Conservation (phyloP, 139 green algal species). For the Diplosphaera chodatii region DNA sequence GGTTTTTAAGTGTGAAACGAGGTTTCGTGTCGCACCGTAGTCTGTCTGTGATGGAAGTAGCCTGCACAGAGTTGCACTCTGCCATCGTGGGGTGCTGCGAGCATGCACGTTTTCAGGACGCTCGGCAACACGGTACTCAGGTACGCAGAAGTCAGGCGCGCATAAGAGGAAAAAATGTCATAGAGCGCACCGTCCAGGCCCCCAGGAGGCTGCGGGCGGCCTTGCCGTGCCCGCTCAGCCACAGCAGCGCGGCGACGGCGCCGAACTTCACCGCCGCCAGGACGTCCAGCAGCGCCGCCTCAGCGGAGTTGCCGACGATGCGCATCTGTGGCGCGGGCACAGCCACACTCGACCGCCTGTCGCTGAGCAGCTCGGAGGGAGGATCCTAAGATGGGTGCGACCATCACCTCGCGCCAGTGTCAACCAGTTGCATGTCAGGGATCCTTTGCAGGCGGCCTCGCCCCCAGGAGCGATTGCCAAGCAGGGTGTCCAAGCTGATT, state of each 20-base stretch:
- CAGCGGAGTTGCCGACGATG: neutral
- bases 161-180: neutral
- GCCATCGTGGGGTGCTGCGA: no score
- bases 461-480: no score
- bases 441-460: no score
- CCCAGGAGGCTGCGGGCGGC: neutral
- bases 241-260: neutral
- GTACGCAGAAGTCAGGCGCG: neutral
- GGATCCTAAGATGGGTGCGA: no score
- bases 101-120: neutral
- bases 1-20: neutral
- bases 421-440: no score
- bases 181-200: neutral
- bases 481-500: no score
- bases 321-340: neutral
- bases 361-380: neutral
- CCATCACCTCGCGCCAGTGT: no score
- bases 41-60: no score
- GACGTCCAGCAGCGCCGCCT: neutral
- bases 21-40: no score
- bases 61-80: no score
- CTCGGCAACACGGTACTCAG: neutral
- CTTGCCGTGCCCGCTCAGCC: neutral
- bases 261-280: neutral
- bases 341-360: neutral